Evolutionary conservation across 805 yeast genomes (phyloP), one percentile per base, ranked within the genome.

Genomic region (Cyberlindnera veronae): DNA sequence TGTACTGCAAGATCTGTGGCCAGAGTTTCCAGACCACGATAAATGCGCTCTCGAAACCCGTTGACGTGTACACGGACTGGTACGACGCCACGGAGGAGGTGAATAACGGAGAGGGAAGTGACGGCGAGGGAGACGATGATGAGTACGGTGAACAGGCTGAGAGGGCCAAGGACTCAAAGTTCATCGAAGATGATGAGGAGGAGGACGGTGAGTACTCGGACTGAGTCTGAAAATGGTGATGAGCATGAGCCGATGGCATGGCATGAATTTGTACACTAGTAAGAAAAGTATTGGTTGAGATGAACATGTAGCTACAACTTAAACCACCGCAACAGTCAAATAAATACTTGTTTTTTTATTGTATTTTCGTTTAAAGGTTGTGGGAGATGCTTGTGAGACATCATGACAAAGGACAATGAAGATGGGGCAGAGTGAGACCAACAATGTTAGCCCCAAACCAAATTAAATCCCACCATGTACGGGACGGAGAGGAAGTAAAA

Each of bases 21-120:
- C 97, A 90, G 62, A 75, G 78, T 28, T 91, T 93, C 69, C 97
- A 90, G 61, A 78, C 95, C 4, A 79, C 89, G 34, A 87, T 90
- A 51, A 87, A 87, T 61, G 77, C 67, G 2, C 51, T 70, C 13
- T 79, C 88, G 13, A 96, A 86, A 42, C 96, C 99, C 0, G 89
- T 91, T 30, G 99, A 91, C 64, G 84, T 91, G 13, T 91, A 91
- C 60, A 83, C 95, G 35, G 98, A 91, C 61, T 91, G 99, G 99
- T 88, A 88, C 38, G 99, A 91, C 68, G 98, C 98, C 38, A 93
- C 91, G 0, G 86, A 84, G 50, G 87, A 82, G 33, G 74, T 68
- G 16, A 68, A 69, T 45, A 62, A 62, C 23, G 62, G 65, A 39
- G 64, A 56, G 11, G 52, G 51, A 6, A 64, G 56, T 12, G 64